Base-by-base conservation (phyloP, 257 asterid genomes). In the Solanum pennellii region DNA sequence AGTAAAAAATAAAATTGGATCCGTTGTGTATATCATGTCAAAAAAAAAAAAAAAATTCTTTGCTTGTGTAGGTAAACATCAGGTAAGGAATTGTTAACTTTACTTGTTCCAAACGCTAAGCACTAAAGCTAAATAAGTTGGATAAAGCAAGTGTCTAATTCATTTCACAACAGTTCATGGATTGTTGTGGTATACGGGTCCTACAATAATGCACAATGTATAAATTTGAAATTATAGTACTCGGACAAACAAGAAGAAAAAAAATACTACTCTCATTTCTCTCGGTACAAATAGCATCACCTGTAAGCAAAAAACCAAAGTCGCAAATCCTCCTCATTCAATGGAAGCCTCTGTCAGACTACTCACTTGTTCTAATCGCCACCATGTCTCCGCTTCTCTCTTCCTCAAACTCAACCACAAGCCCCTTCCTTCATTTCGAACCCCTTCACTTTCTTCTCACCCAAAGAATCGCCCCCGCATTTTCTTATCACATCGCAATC, bases 261-360 rank as follows among this genome's bases (percentile, higher is more conserved):
- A 37, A 37, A 37, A 37, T 37, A 37, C 39, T 37, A 37, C 39
- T 37, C 7, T 37, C 39, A 37, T 37, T 37, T 37, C 39, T 37
- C 39, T 37, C 39, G 1, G 15, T 82, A 82, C 44, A 49, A 82
- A 80, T 80, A 82, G 16, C 20, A 82, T 2, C 85, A 12, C 69
- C 44, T 29, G 29, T 11, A 49, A 82, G 44, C 5, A 9, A 42
- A 49, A 33, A 44, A 7, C 29, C 11, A 31, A 52, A 82, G 44
- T 47, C 44, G 10, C 66, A 45, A 45, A 47, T 45, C 29, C 2
- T n/a, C 84, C 2, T n/a, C 84, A 27, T 47, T 18, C 91, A 80
- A 80, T 94, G 97, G 95, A 93, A 89, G 90, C 93, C 60, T 91
- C 94, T 18, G 84, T 92, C 31, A 90, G 92, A 90, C 47, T 92